Conservation (phyloP, 495 filamentous ascomycete species). For the Copromyces sp. region DNA sequence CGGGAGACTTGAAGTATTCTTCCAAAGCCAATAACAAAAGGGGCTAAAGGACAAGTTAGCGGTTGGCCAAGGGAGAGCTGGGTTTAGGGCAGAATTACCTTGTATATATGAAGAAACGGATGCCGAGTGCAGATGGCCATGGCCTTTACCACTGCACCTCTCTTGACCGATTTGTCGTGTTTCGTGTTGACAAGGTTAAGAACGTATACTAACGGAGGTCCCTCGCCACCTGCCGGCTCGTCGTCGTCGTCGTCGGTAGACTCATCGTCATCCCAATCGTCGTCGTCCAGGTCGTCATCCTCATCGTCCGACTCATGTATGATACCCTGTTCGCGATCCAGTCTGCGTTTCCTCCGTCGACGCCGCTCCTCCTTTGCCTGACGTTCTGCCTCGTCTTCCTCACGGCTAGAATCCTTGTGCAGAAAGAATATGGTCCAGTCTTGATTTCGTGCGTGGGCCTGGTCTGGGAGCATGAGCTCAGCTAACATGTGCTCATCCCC, state of each 20-base stretch:
- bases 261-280: slow-evolving; percentile 26
- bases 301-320: slow-evolving; percentile 40
- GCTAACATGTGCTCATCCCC: slow-evolving; percentile 97
- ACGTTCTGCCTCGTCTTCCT: slow-evolving; percentile 58
- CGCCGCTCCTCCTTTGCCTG: slow-evolving; percentile 42
- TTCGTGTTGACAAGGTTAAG: slow-evolving; percentile 97
- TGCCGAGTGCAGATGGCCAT: slow-evolving; percentile 99
- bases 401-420: slow-evolving; percentile 80
- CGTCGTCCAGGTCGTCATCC: slow-evolving; percentile 33
- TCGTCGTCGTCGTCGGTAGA: slow-evolving; percentile 50
- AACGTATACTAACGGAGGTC: slow-evolving; percentile 93
- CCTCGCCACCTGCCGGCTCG: slow-evolving; percentile 58
- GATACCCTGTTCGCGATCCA: slow-evolving; percentile 43
- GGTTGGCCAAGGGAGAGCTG: background rate
- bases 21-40: slow-evolving; percentile 89
- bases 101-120: slow-evolving; percentile 98
- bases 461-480: slow-evolving; percentile 97
- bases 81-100: slow-evolving; percentile 43
- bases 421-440: slow-evolving; percentile 99
- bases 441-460: slow-evolving; percentile 87
- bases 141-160: slow-evolving; percentile 91
- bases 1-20: slow-evolving; percentile 92
- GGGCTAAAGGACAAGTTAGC: slow-evolving; percentile 47
- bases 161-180: slow-evolving; percentile 80
- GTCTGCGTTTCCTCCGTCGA: slow-evolving; percentile 31